A percentile compares a stretch with the other conserved stretches of the same genome.
Evolutionary conservation across 352 stramenopile genomes (phyloP).

Genomic region (Phytopythium delawarense): DNA sequence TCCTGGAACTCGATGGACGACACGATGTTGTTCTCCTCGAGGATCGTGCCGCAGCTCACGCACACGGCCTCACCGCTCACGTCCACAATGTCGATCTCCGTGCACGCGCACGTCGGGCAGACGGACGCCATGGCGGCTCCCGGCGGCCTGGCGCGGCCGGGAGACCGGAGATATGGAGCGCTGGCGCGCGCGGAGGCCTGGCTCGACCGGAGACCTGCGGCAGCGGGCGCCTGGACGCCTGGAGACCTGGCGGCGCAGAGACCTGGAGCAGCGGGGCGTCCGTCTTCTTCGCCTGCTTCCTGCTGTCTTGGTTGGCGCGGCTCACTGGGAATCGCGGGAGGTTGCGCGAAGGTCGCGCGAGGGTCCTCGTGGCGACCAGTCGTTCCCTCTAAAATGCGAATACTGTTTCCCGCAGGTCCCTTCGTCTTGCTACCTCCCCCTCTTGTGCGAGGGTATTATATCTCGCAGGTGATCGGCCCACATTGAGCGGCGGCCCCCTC

Average conservation of each 20-base stretch:
- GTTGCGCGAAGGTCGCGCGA: constrained; percentile 12
- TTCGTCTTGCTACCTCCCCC: accelerated
- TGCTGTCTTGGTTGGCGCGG: not conserved
- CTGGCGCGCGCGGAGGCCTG: not conserved
- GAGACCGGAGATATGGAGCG: not conserved
- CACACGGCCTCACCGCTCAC: constrained; percentile 86
- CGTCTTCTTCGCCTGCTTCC: not conserved
- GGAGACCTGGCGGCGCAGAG: too few species aligned
- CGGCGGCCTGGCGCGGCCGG: not conserved
- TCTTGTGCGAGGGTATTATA: not conserved
- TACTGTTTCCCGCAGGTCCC: constrained; percentile 1
- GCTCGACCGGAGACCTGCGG: too few species aligned
- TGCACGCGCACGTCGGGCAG: constrained; percentile 95
- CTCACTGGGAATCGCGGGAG: not conserved
- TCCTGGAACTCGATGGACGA: constrained; percentile 97
- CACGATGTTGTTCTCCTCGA: constrained; percentile 98
- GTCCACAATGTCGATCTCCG: constrained; percentile 93
- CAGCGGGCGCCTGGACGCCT: too few species aligned
- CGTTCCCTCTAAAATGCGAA: constrained; percentile 12
- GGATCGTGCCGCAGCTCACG: constrained; percentile 89
- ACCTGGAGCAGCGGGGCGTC: too few species aligned
- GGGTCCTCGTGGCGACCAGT: constrained; percentile 7
- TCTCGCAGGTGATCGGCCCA: not conserved
- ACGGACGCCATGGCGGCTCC: constrained; percentile 40
- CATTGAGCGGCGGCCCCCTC: not conserved